These are phyloP conservation scores for Knufia petricola DNA, from an alignment of 2,329 filamentous ascomycete species.

Conservation along the genomic window DNA sequence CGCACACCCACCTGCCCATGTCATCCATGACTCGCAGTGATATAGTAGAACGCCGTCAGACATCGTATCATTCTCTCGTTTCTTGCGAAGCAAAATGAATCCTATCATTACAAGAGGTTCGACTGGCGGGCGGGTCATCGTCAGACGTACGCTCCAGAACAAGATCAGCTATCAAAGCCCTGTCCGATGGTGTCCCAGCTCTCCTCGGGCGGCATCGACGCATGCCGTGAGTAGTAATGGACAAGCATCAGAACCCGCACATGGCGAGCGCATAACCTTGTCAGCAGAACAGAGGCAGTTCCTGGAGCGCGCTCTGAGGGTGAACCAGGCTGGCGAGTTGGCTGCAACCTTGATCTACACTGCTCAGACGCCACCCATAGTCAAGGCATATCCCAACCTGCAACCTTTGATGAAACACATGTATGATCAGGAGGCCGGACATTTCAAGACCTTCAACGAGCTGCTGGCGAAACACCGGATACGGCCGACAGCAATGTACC, in stretches of 20 bases:
- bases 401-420: conserved; percentile 91
- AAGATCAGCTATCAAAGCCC: background rate
- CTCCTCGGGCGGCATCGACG: conserved; percentile 2
- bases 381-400: conserved; percentile 73
- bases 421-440: conserved; percentile 90
- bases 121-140: background rate
- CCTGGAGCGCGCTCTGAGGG: conserved; percentile 72
- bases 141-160: background rate
- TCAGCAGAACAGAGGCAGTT: conserved; percentile 63
- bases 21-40: background rate
- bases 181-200: background rate
- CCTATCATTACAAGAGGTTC: background rate
- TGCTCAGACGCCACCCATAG: conserved; percentile 73
- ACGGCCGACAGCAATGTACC: conserved; percentile 85
- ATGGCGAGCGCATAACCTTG: conserved; percentile 45
- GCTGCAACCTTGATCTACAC: conserved; percentile 91
- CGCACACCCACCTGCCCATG: background rate
- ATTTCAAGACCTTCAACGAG: conserved; percentile 75
- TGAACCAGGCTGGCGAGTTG: conserved; percentile 97
- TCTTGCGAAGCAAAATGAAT: background rate
- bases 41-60: background rate
- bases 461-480: conserved; percentile 79
- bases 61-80: background rate
- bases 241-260: background rate
- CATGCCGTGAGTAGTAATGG: background rate